A percentile compares a stretch with the other conserved stretches of the same genome.
These are phyloP conservation scores for Sphaerobolus stellatus DNA, from an alignment of 1,284 basidiomycete genomes.

Conservation along the genomic window DNA sequence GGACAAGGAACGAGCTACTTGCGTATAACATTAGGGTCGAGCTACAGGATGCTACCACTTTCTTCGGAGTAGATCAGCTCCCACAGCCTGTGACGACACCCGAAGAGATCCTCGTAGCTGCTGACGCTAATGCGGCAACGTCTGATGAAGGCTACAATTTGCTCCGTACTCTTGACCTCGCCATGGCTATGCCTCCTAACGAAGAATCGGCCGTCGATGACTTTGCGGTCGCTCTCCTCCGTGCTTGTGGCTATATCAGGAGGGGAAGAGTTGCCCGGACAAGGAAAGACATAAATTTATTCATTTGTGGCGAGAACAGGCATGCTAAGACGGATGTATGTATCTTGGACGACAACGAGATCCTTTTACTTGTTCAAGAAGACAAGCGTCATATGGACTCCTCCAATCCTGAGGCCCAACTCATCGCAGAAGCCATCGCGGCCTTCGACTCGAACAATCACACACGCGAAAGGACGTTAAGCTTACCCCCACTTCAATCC, in stretches of 20 bases:
- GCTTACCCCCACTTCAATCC: conserved; percentile 18
- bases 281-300: conserved; percentile 24
- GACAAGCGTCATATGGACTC: conserved; percentile 15
- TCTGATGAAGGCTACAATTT: conserved; percentile 16
- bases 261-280: conserved; percentile 20
- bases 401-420: conserved; percentile 24
- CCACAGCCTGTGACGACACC: conserved; percentile 12
- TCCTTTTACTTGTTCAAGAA: conserved; percentile 27
- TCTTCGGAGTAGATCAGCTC: conserved; percentile 21
- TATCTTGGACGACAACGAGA: conserved; percentile 22
- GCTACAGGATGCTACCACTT: conserved; percentile 16
- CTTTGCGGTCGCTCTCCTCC: conserved; percentile 29
- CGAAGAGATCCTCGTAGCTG: not conserved
- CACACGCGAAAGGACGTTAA: conserved; percentile 20
- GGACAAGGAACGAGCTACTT: conserved; percentile 29
- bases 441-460: conserved; percentile 34
- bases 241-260: conserved; percentile 26
- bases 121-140: conserved; percentile 11
- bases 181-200: conserved; percentile 19
- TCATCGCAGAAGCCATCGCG: conserved; percentile 35
- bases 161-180: conserved; percentile 24
- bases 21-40: conserved; percentile 31
- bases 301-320: conserved; percentile 24
- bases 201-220: conserved; percentile 33
- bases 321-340: conserved; percentile 27